A percentile compares a stretch with the other conserved stretches of the same genome.
phyloP scores from a whole-genome alignment of 1,284 basidiomycete genomes.

The Ustilago nuda region DNA sequence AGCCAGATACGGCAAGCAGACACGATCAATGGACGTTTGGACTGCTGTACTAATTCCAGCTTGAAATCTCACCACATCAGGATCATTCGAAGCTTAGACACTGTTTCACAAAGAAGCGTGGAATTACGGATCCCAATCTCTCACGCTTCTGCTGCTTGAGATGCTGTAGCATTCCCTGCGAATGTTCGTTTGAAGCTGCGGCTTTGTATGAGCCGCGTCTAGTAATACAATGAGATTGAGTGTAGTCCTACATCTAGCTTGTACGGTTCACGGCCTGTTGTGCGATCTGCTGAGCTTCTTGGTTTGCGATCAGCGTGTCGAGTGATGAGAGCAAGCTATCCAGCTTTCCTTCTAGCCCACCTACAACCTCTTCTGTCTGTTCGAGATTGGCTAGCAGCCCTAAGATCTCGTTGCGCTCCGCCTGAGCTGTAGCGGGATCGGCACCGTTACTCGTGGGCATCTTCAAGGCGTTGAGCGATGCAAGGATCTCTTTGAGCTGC shows the following conservation, averaged over 20 bases:
- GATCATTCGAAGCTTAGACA: too few relatives aligned
- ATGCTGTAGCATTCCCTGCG: not conserved
- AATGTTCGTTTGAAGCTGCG: not conserved
- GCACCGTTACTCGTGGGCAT: constrained; percentile 33
- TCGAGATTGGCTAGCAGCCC: constrained; percentile 43
- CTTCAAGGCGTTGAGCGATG: constrained; percentile 41
- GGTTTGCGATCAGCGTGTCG: constrained; percentile 38
- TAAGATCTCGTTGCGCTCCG: constrained; percentile 43
- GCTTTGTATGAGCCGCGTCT: constrained; percentile 1
- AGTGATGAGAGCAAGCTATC: constrained; percentile 41
- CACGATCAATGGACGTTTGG: constrained; percentile 39
- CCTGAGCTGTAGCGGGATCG: constrained; percentile 29
- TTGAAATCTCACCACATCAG: not conserved
- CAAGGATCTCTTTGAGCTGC: constrained; percentile 46
- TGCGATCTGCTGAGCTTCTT: constrained; percentile 41
- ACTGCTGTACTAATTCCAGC: constrained; percentile 25
- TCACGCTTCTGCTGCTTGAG: not conserved
- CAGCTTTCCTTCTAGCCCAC: constrained; percentile 43
- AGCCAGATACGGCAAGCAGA: constrained; percentile 2
- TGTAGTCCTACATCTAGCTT: constrained; percentile 2
- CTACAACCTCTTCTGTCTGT: constrained; percentile 49
- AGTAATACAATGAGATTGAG: constrained; percentile 2
- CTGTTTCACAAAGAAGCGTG: not conserved
- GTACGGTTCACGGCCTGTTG: constrained; percentile 28
- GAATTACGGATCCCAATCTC: not conserved